These are phyloP conservation scores for Aureobasidium musti DNA, from an alignment of 2,329 filamentous ascomycete genomes.

Conservation along the genomic window DNA sequence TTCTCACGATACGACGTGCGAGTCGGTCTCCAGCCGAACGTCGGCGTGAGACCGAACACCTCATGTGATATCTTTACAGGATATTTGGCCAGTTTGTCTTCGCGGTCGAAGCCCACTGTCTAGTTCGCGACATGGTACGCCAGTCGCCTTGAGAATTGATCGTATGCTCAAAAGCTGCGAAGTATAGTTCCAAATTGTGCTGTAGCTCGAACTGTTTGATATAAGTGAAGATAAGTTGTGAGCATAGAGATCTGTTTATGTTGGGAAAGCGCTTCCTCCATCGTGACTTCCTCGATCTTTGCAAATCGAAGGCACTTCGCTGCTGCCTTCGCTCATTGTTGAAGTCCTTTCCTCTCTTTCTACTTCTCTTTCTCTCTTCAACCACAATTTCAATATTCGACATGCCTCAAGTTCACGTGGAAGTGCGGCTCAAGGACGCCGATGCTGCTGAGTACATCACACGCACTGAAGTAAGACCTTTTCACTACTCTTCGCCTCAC, in stretches of 20 bases:
- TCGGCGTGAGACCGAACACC: not conserved
- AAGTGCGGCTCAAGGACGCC: not conserved
- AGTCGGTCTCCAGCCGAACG: not conserved
- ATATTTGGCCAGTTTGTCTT: too few relatives aligned
- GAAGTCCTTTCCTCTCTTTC: not conserved
- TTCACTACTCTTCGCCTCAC: too few relatives aligned
- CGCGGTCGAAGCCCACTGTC: not conserved
- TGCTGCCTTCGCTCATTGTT: not conserved
- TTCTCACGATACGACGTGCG: not conserved
- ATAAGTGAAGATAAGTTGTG: not conserved
- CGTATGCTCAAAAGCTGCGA: not conserved
- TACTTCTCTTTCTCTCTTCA: not conserved
- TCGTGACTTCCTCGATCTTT: too few relatives aligned
- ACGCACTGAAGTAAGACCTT: not conserved
- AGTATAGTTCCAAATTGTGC: not conserved
- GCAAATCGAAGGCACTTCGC: too few relatives aligned
- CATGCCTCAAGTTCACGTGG: conserved; percentile 7
- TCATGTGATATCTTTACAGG: too few relatives aligned
- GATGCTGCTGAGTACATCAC: not conserved
- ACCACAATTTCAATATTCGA: not conserved
- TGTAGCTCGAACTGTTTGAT: not conserved
- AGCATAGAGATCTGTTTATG: not conserved
- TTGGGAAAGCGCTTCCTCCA: too few relatives aligned
- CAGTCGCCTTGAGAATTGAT: not conserved
- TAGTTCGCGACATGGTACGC: not conserved